These are phyloP conservation scores for Musa troglodytarum DNA, from an alignment of 176 grass and related monocot genomes.

Conservation along the genomic window DNA sequence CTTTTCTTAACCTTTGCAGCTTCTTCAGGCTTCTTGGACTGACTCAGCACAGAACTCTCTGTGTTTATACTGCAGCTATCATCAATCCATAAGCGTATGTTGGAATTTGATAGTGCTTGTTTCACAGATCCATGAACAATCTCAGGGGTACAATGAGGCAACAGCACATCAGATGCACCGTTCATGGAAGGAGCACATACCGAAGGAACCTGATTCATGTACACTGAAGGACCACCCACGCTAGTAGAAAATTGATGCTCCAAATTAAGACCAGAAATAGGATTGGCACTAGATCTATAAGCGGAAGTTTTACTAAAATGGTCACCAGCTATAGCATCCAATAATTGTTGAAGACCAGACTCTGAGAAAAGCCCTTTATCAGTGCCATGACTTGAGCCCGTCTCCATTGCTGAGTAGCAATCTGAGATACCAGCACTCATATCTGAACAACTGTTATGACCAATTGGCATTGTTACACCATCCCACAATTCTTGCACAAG, in stretches of 20 bases:
- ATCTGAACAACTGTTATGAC: slow-evolving; percentile 24
- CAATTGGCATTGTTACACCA: slow-evolving; percentile 29
- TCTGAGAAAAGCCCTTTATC: slow-evolving; percentile 41
- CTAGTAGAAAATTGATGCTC: slow-evolving; percentile 30
- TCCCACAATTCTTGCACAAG: slow-evolving; percentile 60
- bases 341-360: slow-evolving; percentile 54
- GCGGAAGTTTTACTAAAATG: slow-evolving; percentile 24
- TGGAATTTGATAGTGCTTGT: slow-evolving; percentile 22
- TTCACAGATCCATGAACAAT: slow-evolving; percentile 32
- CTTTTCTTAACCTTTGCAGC: slow-evolving; percentile 73
- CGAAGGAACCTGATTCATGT: slow-evolving; percentile 25
- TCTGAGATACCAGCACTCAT: slow-evolving; percentile 29
- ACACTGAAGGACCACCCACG: slow-evolving; percentile 20
- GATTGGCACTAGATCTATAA: slow-evolving; percentile 9
- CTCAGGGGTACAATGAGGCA: slow-evolving; percentile 10
- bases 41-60: slow-evolving; percentile 38
- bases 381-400: slow-evolving; percentile 24
- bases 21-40: slow-evolving; percentile 46
- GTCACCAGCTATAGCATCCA: slow-evolving; percentile 31
- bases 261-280: slow-evolving; percentile 25
- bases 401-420: slow-evolving; percentile 28
- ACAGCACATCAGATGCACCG: slow-evolving; percentile 21
- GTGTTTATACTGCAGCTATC: slow-evolving; percentile 80
- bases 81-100: slow-evolving; percentile 54
- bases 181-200: slow-evolving; percentile 29